A percentile compares a stretch with the other conserved stretches of the same genome.
Evolutionary conservation across 164 flowering plant genomes (phyloP).

Genomic region (Cinnamomum chago): DNA sequence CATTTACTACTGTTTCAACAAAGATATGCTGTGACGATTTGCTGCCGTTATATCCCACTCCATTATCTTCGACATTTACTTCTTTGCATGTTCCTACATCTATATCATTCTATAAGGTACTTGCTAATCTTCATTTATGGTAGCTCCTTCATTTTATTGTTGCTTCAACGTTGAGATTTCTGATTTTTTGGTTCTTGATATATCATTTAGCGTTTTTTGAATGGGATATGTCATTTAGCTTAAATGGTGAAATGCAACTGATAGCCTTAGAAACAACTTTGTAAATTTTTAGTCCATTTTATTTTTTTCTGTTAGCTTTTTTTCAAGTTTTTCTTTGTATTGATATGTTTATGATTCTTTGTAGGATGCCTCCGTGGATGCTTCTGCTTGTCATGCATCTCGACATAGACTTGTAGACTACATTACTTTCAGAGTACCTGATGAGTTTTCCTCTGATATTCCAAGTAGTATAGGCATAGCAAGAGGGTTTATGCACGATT

Average conservation of each 20-base stretch:
- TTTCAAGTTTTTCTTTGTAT: neutral
- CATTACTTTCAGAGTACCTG: slow-evolving; percentile 66
- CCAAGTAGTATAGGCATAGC: slow-evolving; percentile 60
- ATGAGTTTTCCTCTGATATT: slow-evolving; percentile 46
- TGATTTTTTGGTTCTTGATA: neutral
- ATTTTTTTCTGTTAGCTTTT: neutral
- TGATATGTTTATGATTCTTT: slow-evolving; percentile 8
- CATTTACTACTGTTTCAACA: slow-evolving; percentile 63
- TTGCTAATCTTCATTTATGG: slow-evolving; percentile 3
- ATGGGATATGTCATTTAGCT: too few relatives aligned
- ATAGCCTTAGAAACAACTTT: too few relatives aligned
- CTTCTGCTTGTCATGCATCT: slow-evolving; percentile 22
- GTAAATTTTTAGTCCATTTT: neutral
- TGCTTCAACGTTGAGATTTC: neutral
- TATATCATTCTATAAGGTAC: slow-evolving; percentile 77
- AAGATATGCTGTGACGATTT: slow-evolving; percentile 61
- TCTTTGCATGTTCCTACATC: slow-evolving; percentile 48
- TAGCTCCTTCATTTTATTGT: neutral
- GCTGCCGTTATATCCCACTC: slow-evolving; percentile 60
- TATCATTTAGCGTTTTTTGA: too few relatives aligned
- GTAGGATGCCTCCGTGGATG: slow-evolving; percentile 38
- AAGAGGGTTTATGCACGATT: slow-evolving; percentile 49
- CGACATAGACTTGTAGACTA: slow-evolving; percentile 44
- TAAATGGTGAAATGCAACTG: too few relatives aligned
- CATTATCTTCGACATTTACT: slow-evolving; percentile 30